Percentiles rank a stretch among this genome's conserved stretches.
Evolutionary conservation across 495 filamentous ascomycete genomes (phyloP).

Genomic region (Penicillium turbatum): DNA sequence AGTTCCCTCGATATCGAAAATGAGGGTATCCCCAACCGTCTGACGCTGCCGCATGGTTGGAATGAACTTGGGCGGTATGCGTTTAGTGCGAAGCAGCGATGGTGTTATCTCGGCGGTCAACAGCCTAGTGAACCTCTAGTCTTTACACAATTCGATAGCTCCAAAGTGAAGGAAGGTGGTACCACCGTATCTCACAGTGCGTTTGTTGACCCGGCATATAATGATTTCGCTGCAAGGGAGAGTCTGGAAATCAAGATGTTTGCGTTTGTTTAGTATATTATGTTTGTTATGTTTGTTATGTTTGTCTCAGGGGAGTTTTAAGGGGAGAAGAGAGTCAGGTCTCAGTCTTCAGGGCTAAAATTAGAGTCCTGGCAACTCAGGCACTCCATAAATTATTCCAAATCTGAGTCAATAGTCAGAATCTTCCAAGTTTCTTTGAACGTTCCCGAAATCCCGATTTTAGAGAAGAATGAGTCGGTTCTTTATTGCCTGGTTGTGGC

Average conservation of each 20-base stretch:
- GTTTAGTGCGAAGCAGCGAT: constrained; percentile 18
- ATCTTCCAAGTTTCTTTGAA: background rate
- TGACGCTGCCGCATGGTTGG: constrained; percentile 13
- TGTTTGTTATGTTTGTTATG: constrained; percentile 3
- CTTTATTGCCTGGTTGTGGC: background rate
- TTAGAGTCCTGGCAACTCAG: background rate
- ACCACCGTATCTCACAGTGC: constrained; percentile 47
- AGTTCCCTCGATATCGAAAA: constrained; percentile 16
- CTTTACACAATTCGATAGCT: constrained; percentile 34
- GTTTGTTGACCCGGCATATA: constrained; percentile 42
- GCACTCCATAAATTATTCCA: background rate
- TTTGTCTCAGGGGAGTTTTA: background rate
- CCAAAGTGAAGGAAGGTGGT: constrained; percentile 11
- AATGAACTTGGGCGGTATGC: constrained; percentile 17
- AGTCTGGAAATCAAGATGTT: constrained; percentile 49
- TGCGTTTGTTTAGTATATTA: constrained; percentile 12
- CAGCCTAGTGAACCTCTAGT: constrained; percentile 23
- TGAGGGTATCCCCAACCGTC: constrained; percentile 11
- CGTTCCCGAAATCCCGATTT: background rate
- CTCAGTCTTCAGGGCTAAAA: background rate
- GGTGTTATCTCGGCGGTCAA: constrained; percentile 29
- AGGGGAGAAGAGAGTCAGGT: background rate
- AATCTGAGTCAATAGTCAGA: background rate
- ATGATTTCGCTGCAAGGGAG: constrained; percentile 42
- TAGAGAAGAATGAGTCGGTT: background rate